phyloP scores from a whole-genome alignment of 1,284 basidiomycete genomes.

The Ceratobasidium sp. region DNA sequence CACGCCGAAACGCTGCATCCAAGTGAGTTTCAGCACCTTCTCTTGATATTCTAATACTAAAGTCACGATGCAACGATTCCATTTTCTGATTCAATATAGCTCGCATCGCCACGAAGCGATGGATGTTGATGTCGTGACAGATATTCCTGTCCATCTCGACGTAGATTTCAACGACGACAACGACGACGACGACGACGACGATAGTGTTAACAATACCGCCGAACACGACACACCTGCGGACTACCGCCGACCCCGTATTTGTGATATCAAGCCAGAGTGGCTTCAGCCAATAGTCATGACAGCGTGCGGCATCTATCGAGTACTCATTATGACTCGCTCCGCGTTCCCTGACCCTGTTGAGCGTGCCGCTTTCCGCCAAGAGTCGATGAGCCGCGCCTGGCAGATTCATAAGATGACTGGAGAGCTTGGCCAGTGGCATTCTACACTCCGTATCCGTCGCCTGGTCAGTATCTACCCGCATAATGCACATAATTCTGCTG shows the following conservation, averaged over 20 bases:
- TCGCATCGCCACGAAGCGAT: no score
- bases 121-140: no score
- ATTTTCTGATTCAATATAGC: no score
- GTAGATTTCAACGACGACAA: background rate
- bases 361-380: background rate
- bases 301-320: background rate
- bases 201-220: background rate
- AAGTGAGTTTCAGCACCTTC: background rate
- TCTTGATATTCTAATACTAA: background rate
- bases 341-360: background rate
- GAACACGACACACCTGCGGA: background rate
- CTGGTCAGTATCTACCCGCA: background rate
- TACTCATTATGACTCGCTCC: background rate
- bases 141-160: no score
- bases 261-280: background rate
- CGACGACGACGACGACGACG: background rate
- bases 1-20: background rate
- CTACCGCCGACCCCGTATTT: background rate
- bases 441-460: background rate
- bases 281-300: background rate
- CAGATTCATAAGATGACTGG: background rate
- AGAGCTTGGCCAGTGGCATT: background rate
- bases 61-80: no score
- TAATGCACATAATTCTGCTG: background rate
- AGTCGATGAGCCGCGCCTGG: background rate